Base-by-base conservation (phyloP, 345 rosid species). In the Syzygium grande region DNA sequence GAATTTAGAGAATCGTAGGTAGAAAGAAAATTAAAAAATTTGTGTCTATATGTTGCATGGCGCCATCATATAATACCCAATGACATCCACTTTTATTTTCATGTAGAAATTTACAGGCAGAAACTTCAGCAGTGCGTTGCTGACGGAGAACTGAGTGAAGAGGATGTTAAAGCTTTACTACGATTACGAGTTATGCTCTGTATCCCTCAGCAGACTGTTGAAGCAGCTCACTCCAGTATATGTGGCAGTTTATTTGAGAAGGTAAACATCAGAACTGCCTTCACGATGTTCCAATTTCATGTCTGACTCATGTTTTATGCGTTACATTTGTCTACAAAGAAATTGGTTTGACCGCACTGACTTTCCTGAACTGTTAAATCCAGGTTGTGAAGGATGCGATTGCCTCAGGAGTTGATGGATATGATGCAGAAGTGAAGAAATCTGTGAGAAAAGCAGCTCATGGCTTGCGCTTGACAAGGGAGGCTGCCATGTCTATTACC, bases 221-320 rank as follows among this genome's bases (percentile, higher is more conserved):
- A 97, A 89, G 94, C 95, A 78, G 97, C 97, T 90, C 99, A 98
- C 87, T 87, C 96, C 73, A 98, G 97, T 86, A 94, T 97, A 86
- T 98, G 99, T 92, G 99, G 99, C 92, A 94, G 90, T 89, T 93
- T 96, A 91, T 98, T 97, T 93, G 98, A 95, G 88, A 98, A 94
- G 98, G 99, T 98, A 89, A 65, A 12, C 3, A 87, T 88, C 56
- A 73, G 49, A 38, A 34, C 41, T 84, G 65, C 54, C 59, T 34
- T 84, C 80, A 49, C 83, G 77, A n/a, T 83, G 29, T 43, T 59
- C 23, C 13, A 52, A 52, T 27, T 51, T 84, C 54, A 34, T 2
- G 2, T 73, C 83, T 38, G 49, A 73, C 8, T 1, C 83, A 73
- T 73, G 51, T 52, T 87, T 55, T 77, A 6, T 17, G 83, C 7